These are phyloP conservation scores for Rhizophora mangle DNA, from an alignment of 345 rosid genomes.

Conservation along the genomic window DNA sequence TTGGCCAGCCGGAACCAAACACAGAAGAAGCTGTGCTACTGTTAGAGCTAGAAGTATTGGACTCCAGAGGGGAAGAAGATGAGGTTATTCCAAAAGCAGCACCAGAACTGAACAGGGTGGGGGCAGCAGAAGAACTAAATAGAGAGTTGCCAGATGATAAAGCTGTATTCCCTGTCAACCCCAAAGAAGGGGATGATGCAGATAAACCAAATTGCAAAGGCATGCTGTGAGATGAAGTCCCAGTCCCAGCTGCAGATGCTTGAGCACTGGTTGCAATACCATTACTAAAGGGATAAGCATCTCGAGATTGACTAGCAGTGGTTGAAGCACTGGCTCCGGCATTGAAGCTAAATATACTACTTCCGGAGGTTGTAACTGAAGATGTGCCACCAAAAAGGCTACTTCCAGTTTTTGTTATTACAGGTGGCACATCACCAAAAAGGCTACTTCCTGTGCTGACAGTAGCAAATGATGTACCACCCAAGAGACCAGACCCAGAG, in stretches of 20 bases:
- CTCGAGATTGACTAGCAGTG: constrained; percentile 42
- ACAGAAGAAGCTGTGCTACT: constrained; percentile 31
- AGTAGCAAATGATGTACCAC: constrained; percentile 19
- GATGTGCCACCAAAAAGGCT: constrained; percentile 29
- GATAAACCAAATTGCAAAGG: constrained; percentile 54
- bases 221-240: constrained; percentile 44
- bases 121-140: constrained; percentile 49
- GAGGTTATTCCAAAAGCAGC: constrained; percentile 48
- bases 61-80: constrained; percentile 29
- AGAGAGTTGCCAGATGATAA: constrained; percentile 43
- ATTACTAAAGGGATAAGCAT: constrained; percentile 37
- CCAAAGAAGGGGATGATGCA: constrained; percentile 49
- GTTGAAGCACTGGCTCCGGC: constrained; percentile 39
- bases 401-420: constrained; percentile 13
- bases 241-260: constrained; percentile 42
- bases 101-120: constrained; percentile 39
- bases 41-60: constrained; percentile 43
- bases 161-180: constrained; percentile 40
- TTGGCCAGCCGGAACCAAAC: constrained; percentile 58
- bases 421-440: neutral
- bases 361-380: constrained; percentile 29
- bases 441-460: neutral
- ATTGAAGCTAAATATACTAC: constrained; percentile 44
- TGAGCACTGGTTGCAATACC: constrained; percentile 25
- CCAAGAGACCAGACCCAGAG: neutral